Conservation (phyloP, 2,329 filamentous ascomycete species). For the Neurospora sp. region DNA sequence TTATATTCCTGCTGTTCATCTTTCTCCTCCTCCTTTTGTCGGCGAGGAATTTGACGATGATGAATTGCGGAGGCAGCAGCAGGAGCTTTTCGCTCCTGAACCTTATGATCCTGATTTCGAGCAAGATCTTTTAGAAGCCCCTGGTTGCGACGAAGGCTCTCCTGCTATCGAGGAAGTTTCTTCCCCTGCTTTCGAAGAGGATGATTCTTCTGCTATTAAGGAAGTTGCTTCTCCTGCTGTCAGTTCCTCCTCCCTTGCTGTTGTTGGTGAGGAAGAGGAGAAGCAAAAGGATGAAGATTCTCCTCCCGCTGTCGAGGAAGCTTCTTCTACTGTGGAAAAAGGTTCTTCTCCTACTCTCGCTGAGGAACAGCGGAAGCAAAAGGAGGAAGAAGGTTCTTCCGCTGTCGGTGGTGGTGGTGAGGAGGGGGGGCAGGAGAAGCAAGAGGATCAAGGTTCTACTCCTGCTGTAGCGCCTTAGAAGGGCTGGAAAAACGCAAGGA, state of each 20-base stretch:
- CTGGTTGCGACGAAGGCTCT: not conserved
- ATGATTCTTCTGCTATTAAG: not conserved
- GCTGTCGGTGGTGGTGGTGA: not conserved
- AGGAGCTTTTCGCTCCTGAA: not conserved
- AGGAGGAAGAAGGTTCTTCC: not conserved
- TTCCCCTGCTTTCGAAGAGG: not conserved
- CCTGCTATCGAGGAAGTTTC: not conserved
- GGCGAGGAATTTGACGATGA: not conserved
- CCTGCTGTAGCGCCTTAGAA: not conserved
- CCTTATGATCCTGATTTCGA: not conserved
- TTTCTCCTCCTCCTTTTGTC: not conserved
- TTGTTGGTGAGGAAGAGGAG: not conserved
- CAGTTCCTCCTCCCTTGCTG: not conserved
- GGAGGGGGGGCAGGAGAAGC: not conserved
- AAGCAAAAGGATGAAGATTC: not conserved
- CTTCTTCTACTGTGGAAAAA: not conserved
- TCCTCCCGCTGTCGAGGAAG: not conserved
- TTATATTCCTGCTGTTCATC: not conserved
- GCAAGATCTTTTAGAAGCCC: not conserved
- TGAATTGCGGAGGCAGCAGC: not conserved
- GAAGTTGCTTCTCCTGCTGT: not conserved
- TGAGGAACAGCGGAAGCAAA: not conserved
- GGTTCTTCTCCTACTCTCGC: not conserved
- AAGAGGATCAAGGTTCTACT: not conserved
- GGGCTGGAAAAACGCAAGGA: not conserved